Base-by-base conservation (phyloP, 2,329 filamentous ascomycete species). In the Curvularia hawaiiensis region DNA sequence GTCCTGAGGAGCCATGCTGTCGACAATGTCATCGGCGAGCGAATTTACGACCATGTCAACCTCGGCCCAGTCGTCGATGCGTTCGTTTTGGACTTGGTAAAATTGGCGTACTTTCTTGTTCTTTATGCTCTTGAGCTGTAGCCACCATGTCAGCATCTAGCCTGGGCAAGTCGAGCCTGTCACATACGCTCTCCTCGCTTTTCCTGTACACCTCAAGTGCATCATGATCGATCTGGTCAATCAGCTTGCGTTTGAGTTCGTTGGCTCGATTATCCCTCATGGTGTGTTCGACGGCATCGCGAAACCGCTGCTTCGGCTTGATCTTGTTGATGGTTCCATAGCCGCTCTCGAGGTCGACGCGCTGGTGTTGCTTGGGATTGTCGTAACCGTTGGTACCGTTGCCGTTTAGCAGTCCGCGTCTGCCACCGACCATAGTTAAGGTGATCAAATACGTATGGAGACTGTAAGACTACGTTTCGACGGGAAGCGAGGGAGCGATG, bases 21-120 rank as follows among this genome's bases (percentile, higher is more conserved):
- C 85, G n/a, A 87, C 76, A 8, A 87, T 80, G 63, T 86, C 83
- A 64, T 86, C 83, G 11, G 84, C 82, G 39, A 86, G 77, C 24
- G 80, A 79, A 60, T 79, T 79, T 43, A 87, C 84, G 7, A 85
- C 77, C 35, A 82, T 80, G 69, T 86, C 84, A 33, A 86, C 83
- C 68, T 86, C 83, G 11, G 84, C 71, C 84, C 83, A 85, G 61
- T 85, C 83, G 59, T 86, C 82, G 11, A 86, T 67, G 1, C 79
- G 73, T 10, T 78, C 73, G 60, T 87, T 87, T 64, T 85, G 84
- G 14, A 75, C 74, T 60, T 83, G 77, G 70, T 86, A 87, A 64
- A 84, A 87, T 3, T 70, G 62, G 16, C 80, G 76, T n/a, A 86
- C 65, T 44, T 80, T 80, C 67, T 74, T 73, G 20, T 84, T 85